These are phyloP conservation scores for Tetracentron sinense DNA, from an alignment of 164 flowering plant genomes.

Conservation along the genomic window DNA sequence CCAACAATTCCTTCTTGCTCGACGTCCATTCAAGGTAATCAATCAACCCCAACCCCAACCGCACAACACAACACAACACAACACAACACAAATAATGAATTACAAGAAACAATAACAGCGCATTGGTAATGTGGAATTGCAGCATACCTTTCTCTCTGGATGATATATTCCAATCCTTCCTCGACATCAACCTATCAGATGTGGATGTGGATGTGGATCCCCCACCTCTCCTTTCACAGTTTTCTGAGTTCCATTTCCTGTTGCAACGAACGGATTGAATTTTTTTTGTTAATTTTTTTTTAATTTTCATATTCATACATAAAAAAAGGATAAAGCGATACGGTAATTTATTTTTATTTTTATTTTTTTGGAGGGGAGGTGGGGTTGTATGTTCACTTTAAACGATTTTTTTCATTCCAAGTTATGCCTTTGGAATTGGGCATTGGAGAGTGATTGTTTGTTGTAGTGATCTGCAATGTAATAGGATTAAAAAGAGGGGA, in stretches of 20 bases:
- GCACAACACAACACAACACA: too few relatives aligned
- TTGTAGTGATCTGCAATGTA: too few relatives aligned
- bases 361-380: too few relatives aligned
- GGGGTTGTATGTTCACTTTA: too few relatives aligned
- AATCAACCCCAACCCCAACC: neutral
- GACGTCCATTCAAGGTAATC: slow-evolving; percentile 75
- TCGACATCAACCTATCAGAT: slow-evolving; percentile 35
- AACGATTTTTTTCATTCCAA: neutral
- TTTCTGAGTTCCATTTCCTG: slow-evolving; percentile 72
- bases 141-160: slow-evolving; percentile 74
- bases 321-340: too few relatives aligned
- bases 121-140: slow-evolving; percentile 11
- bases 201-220: slow-evolving; percentile 60
- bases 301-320: too few relatives aligned
- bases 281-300: too few relatives aligned
- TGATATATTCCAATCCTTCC: slow-evolving; percentile 47
- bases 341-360: too few relatives aligned
- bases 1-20: slow-evolving; percentile 69
- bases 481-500: too few relatives aligned
- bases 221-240: slow-evolving; percentile 67
- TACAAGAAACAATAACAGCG: too few relatives aligned
- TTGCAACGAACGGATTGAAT: slow-evolving; percentile 43
- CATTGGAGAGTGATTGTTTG: slow-evolving; percentile 7
- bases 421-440: neutral
- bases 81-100: too few relatives aligned